Conservation (phyloP, 2,329 filamentous ascomycete genomes). For the Diaporthe caulivora region DNA sequence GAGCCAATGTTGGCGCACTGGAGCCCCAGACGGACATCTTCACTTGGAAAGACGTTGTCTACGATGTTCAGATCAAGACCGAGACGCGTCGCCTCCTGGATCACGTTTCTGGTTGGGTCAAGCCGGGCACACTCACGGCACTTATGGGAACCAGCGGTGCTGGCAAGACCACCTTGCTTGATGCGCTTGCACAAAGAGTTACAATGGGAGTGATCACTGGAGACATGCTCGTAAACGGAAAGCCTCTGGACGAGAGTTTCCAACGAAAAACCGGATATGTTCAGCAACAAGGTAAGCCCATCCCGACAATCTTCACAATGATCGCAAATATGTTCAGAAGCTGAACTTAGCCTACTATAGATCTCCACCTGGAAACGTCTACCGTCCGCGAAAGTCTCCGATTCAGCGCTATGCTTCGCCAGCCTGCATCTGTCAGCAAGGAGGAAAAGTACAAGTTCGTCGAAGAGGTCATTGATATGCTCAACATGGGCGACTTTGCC, state of each 20-base stretch:
- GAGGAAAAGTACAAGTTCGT: slow-evolving; percentile 72
- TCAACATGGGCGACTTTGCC: slow-evolving; percentile 76
- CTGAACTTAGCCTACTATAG: slow-evolving; percentile 45
- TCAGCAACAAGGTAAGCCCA: slow-evolving; percentile 68
- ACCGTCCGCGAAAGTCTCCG: slow-evolving; percentile 67
- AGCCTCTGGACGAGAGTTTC: slow-evolving; percentile 66
- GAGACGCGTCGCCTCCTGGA: slow-evolving; percentile 80
- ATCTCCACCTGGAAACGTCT: slow-evolving; percentile 68
- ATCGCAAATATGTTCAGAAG: too few species aligned
- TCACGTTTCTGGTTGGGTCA: slow-evolving; percentile 88
- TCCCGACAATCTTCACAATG: not conserved
- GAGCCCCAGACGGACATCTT: slow-evolving; percentile 70
- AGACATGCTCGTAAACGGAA: slow-evolving; percentile 74
- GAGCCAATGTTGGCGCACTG: slow-evolving; percentile 31
- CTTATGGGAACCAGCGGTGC: slow-evolving; percentile 76
- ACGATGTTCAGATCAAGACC: slow-evolving; percentile 78
- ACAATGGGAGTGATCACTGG: slow-evolving; percentile 74
- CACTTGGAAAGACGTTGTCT: slow-evolving; percentile 83
- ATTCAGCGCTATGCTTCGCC: slow-evolving; percentile 70
- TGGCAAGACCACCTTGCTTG: slow-evolving; percentile 72
- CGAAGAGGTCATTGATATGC: slow-evolving; percentile 74
- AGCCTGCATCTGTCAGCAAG: slow-evolving; percentile 65
- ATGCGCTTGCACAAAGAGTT: slow-evolving; percentile 68
- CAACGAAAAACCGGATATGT: slow-evolving; percentile 76
- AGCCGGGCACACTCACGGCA: slow-evolving; percentile 87